A percentile compares a stretch with the other conserved stretches of the same genome.
phyloP scores from a whole-genome alignment of 257 asterid genomes.

The Handroanthus guayacan region DNA sequence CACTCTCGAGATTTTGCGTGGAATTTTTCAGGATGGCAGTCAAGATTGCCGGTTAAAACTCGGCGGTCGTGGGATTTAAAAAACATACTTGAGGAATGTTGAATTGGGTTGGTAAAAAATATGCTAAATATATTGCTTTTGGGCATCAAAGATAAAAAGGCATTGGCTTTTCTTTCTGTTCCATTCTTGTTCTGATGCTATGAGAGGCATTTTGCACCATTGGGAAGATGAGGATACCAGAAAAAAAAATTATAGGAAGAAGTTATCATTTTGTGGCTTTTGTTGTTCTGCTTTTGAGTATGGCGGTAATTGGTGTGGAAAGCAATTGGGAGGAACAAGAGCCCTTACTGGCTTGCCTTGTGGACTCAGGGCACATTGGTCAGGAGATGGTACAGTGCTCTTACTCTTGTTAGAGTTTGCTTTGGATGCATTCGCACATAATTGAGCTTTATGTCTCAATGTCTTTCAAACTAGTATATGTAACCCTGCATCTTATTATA shows the following conservation, averaged over 20 bases:
- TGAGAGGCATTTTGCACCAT: slow-evolving; percentile 56
- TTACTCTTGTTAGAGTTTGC: slow-evolving; percentile 27
- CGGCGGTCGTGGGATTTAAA: slow-evolving; percentile 28
- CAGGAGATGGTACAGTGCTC: slow-evolving; percentile 62
- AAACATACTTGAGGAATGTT: slow-evolving; percentile 34
- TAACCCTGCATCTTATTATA: not conserved
- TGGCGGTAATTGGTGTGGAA: slow-evolving; percentile 47
- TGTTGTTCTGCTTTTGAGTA: slow-evolving; percentile 48
- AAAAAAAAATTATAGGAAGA: slow-evolving; percentile 49
- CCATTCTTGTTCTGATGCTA: slow-evolving; percentile 47
- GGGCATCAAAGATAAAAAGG: slow-evolving; percentile 31
- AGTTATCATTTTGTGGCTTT: slow-evolving; percentile 52
- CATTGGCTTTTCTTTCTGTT: slow-evolving; percentile 33
- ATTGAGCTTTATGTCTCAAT: not conserved
- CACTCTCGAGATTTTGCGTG: slow-evolving; percentile 27
- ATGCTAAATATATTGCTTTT: slow-evolving; percentile 33
- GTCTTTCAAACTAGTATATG: not conserved
- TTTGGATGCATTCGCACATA: slow-evolving; percentile 14
- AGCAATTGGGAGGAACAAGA: slow-evolving; percentile 55
- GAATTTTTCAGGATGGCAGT: slow-evolving; percentile 41
- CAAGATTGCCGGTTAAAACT: slow-evolving; percentile 34
- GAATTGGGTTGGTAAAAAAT: slow-evolving; percentile 36
- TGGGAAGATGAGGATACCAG: slow-evolving; percentile 55
- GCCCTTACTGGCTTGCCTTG: slow-evolving; percentile 50
- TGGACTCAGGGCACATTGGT: slow-evolving; percentile 58